phyloP scores from a whole-genome alignment of 2,329 filamentous ascomycete genomes.

The Dothidotthia symphoricarpi region DNA sequence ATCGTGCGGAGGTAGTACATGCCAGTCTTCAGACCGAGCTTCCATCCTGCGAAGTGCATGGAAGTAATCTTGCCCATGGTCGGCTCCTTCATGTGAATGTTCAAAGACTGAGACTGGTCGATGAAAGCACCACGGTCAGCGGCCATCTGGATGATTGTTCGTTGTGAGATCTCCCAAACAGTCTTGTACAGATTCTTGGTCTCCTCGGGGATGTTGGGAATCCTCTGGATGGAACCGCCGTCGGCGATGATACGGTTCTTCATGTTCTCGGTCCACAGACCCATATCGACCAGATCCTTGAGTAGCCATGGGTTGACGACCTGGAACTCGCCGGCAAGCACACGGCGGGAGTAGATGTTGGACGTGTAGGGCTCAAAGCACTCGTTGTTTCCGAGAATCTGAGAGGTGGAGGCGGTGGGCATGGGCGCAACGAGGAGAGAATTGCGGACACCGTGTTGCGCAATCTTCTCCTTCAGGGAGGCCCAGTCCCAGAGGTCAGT shows the following conservation, averaged over 20 bases:
- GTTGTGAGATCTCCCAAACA: constrained; percentile 98
- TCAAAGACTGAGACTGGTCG: constrained; percentile 97
- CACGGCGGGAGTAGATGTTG: constrained; percentile 98
- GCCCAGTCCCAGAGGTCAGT: constrained; percentile 97
- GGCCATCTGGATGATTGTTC: constrained; percentile 93
- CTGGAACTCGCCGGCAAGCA: constrained; percentile 97
- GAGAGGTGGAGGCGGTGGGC: constrained; percentile 95
- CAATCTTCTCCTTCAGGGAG: constrained; percentile 82
- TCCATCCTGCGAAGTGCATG: constrained; percentile 99
- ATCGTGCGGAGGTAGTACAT: constrained; percentile 99
- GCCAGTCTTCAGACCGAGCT: constrained; percentile 97
- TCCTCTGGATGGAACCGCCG: constrained; percentile 91
- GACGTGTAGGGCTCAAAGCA: constrained; percentile 99
- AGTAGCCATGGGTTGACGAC: constrained; percentile 98
- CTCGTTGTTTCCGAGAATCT: constrained; percentile 98
- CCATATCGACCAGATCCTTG: constrained; percentile 96
- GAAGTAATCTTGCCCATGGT: constrained; percentile 99
- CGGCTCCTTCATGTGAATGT: constrained; percentile 99
- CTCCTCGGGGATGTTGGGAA: constrained; percentile 92
- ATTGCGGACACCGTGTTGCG: constrained; percentile 91
- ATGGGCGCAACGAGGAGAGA: constrained; percentile 92
- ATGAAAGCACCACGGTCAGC: constrained; percentile 98
- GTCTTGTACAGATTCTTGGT: constrained; percentile 99
- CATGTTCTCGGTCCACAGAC: constrained; percentile 98
- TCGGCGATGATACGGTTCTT: constrained; percentile 99